Evolutionary conservation across 2,329 filamentous ascomycete species (phyloP).

Genomic region (Scytalidium lignicola): DNA sequence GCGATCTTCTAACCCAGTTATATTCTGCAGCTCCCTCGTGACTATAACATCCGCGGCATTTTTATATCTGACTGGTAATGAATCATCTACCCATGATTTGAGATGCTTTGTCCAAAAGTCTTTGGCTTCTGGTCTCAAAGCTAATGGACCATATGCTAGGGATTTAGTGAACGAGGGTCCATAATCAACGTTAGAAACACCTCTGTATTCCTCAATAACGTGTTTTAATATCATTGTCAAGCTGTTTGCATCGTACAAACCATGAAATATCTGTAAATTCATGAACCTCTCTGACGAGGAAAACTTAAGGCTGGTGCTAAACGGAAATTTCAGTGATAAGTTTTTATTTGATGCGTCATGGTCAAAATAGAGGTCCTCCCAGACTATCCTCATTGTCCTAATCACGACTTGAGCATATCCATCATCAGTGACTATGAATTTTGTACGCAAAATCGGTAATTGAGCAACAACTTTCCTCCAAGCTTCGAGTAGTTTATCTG

Average conservation of each 20-base stretch:
- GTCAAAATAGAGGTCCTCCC: conserved; percentile 32
- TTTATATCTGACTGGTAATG: conserved; percentile 6
- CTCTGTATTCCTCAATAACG: conserved; percentile 48
- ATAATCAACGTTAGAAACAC: conserved; percentile 17
- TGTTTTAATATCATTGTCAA: conserved; percentile 61
- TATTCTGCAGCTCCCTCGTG: conserved; percentile 27
- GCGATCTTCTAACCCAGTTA: conserved; percentile 42
- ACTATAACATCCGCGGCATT: conserved; percentile 15
- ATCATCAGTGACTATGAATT: conserved; percentile 67
- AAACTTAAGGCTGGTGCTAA: conserved; percentile 11
- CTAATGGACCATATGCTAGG: conserved; percentile 65
- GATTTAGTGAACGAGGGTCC: conserved; percentile 60
- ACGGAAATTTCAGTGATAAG: conserved; percentile 21
- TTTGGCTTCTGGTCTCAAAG: conserved; percentile 38
- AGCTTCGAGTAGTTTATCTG: conserved; percentile 44
- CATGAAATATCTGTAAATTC: conserved; percentile 73
- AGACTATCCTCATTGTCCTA: conserved; percentile 36
- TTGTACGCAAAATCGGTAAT: conserved; percentile 65
- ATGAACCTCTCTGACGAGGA: conserved; percentile 32
- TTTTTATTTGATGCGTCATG: conserved; percentile 18
- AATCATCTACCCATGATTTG: conserved; percentile 13
- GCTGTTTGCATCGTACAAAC: conserved; percentile 79
- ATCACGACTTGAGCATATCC: conserved; percentile 72
- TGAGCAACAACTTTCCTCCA: conserved; percentile 50
- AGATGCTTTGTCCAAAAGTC: conserved; percentile 58